phyloP scores from a whole-genome alignment of 805 yeast genomes.

The Kazachstania psychrophila region DNA sequence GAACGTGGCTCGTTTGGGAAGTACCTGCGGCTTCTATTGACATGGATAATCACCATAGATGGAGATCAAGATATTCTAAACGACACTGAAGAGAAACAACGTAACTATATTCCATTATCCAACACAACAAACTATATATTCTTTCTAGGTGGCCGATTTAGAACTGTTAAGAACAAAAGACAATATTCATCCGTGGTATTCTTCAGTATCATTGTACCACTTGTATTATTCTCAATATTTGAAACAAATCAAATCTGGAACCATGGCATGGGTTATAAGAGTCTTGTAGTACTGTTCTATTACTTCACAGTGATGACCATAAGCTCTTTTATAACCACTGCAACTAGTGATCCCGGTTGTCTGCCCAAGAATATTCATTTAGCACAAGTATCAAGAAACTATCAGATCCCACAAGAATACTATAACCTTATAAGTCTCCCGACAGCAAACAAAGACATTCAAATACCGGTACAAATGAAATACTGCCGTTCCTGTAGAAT shows the following conservation, averaged over 20 bases:
- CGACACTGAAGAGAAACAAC: neutral
- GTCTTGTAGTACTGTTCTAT: slow-evolving; percentile 41
- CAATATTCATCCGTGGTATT: slow-evolving; percentile 36
- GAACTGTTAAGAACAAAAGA: slow-evolving; percentile 34
- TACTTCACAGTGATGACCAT: slow-evolving; percentile 50
- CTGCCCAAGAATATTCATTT: slow-evolving; percentile 60
- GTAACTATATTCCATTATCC: slow-evolving; percentile 18
- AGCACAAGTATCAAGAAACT: slow-evolving; percentile 23
- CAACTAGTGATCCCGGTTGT: slow-evolving; percentile 61
- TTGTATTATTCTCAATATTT: slow-evolving; percentile 45
- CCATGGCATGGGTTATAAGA: slow-evolving; percentile 13
- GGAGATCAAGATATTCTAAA: slow-evolving; percentile 12
- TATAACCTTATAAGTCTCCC: slow-evolving; percentile 43
- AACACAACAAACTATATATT: slow-evolving; percentile 35
- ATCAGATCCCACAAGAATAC: slow-evolving; percentile 48
- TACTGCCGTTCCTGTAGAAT: slow-evolving; percentile 58
- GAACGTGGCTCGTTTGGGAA: neutral
- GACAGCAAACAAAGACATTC: slow-evolving; percentile 15
- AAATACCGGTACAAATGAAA: slow-evolving; percentile 33
- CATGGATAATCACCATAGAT: slow-evolving; percentile 20
- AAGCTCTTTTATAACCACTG: slow-evolving; percentile 42
- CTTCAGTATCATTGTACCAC: slow-evolving; percentile 34
- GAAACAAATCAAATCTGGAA: slow-evolving; percentile 30
- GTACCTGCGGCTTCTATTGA: slow-evolving; percentile 1
- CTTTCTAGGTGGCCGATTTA: slow-evolving; percentile 57